phyloP scores from a whole-genome alignment of 2,329 filamentous ascomycete genomes.

The Talaromyces amestolkiae region DNA sequence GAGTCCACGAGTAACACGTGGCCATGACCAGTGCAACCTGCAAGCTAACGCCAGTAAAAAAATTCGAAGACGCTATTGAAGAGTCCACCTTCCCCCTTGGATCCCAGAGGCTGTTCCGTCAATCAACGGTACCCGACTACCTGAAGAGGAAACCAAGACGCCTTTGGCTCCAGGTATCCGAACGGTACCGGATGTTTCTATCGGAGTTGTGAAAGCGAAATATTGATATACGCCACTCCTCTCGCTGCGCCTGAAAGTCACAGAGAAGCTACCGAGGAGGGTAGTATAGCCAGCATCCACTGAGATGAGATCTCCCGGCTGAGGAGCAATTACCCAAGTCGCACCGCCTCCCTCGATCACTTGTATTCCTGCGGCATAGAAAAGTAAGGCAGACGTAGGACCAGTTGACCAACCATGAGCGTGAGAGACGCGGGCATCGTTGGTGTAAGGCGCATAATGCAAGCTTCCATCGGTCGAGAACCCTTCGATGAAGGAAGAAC shows the following conservation, averaged over 20 bases:
- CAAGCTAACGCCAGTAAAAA: too few species aligned
- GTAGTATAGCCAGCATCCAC: neutral
- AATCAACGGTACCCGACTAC: too few species aligned
- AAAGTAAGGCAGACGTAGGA: constrained; percentile 45
- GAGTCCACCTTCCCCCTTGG: too few species aligned
- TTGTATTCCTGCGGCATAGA: constrained; percentile 45
- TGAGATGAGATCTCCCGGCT: neutral
- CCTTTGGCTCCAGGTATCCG: neutral
- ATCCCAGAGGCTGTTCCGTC: too few species aligned
- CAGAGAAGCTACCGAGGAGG: neutral
- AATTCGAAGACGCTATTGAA: too few species aligned
- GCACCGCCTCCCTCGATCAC: neutral
- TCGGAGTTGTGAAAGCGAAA: neutral
- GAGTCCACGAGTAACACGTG: too few species aligned
- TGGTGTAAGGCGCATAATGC: constrained; percentile 51
- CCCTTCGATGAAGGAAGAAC: constrained; percentile 54
- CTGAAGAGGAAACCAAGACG: neutral
- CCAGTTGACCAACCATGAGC: constrained; percentile 54
- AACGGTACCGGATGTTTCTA: neutral
- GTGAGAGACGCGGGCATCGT: constrained; percentile 49
- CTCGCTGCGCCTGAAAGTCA: neutral
- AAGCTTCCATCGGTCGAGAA: constrained; percentile 48
- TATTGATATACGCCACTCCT: neutral
- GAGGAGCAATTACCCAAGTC: neutral
- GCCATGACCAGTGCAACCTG: too few species aligned